phyloP scores from a whole-genome alignment of 1,284 basidiomycete genomes.

The Puccinia novopanici region DNA sequence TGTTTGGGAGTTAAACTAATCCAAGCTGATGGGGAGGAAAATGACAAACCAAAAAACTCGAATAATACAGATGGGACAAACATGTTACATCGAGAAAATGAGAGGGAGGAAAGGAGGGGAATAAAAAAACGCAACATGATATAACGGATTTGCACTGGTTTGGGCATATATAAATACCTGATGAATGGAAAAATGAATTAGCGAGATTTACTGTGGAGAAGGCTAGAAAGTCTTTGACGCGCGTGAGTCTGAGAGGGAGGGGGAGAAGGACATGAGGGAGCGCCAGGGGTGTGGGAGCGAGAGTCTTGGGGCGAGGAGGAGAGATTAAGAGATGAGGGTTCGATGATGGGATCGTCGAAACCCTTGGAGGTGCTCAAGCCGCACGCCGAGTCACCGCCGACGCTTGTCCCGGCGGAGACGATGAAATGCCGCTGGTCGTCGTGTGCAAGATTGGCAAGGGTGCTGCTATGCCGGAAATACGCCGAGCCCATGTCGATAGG shows the following conservation, averaged over 20 bases:
- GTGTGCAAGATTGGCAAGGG: background rate
- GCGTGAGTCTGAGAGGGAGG: conserved; percentile 9
- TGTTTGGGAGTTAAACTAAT: no score
- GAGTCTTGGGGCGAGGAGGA: background rate
- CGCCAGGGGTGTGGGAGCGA: background rate
- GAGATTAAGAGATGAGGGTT: background rate
- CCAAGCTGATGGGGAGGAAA: no score
- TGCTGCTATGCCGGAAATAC: conserved; percentile 20
- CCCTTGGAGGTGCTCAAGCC: background rate
- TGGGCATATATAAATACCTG: no score
- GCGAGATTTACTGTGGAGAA: conserved; percentile 13
- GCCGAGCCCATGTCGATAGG: conserved; percentile 42
- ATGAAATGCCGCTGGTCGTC: conserved; percentile 15
- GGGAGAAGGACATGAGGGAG: background rate
- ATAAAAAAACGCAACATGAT: no score
- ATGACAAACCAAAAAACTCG: no score
- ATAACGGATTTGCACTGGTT: no score
- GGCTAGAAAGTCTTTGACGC: conserved; percentile 27
- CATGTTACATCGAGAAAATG: no score
- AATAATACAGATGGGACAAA: no score
- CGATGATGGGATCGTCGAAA: background rate
- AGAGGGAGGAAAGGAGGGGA: no score
- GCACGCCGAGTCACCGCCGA: conserved; percentile 1
- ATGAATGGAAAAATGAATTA: background rate
- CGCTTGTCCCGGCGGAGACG: conserved; percentile 5